phyloP scores from a whole-genome alignment of 495 filamentous ascomycete species.

The Pseudoneurospora amorphoporcata region DNA sequence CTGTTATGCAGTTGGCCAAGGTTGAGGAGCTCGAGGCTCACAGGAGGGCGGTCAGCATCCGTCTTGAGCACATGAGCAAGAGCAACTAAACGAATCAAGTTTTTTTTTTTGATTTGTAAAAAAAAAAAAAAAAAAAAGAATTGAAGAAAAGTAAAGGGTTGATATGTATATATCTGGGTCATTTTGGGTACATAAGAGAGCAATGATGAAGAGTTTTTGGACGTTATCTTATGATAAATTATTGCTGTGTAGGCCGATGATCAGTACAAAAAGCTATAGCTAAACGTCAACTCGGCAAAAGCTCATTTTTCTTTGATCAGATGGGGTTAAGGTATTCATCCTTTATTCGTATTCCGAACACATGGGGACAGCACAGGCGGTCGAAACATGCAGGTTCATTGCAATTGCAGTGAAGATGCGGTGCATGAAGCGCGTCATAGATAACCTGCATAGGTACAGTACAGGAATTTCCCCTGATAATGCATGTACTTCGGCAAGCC shows the following conservation, averaged over 20 bases:
- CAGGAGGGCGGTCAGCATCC: conserved; percentile 80
- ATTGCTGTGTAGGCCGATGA: neutral
- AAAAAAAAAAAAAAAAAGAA: neutral
- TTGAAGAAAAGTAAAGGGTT: neutral
- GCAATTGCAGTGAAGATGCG: neutral
- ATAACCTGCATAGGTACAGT: too few relatives aligned
- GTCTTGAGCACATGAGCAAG: conserved; percentile 55
- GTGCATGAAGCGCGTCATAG: neutral
- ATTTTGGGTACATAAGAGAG: neutral
- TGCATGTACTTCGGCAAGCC: too few relatives aligned
- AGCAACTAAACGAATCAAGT: neutral
- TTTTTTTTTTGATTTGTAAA: neutral
- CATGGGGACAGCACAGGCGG: neutral
- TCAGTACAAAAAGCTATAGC: neutral
- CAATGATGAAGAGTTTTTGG: neutral
- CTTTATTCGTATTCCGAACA: neutral
- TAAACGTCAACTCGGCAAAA: too few relatives aligned
- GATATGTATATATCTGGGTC: neutral
- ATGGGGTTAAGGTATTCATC: neutral
- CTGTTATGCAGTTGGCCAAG: conserved; percentile 87
- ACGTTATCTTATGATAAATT: neutral
- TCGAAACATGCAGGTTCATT: neutral
- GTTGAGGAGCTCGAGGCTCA: conserved; percentile 95
- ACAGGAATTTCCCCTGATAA: too few relatives aligned
- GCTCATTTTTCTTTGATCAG: neutral